These are phyloP conservation scores for Leptomonas pyrrhocoris DNA, from an alignment of 208 protist species.

Conservation along the genomic window DNA sequence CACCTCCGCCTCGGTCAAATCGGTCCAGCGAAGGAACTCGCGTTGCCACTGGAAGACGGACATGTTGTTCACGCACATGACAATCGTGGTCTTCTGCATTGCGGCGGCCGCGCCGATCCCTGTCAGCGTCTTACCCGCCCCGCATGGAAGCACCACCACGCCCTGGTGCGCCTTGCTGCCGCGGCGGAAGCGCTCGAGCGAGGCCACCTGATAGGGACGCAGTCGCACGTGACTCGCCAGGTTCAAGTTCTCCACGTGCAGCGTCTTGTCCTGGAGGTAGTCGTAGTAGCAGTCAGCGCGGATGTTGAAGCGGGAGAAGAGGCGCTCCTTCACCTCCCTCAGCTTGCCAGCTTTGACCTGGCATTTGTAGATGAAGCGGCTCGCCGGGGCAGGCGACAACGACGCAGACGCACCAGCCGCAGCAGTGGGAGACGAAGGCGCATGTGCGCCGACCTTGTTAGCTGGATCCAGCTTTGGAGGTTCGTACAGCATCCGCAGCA, in stretches of 20 bases:
- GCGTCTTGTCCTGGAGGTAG: conserved; percentile 71
- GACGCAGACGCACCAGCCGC: background rate
- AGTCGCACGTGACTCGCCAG: conserved; percentile 72
- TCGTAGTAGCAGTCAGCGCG: conserved; percentile 90
- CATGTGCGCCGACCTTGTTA: background rate
- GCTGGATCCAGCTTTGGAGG: background rate
- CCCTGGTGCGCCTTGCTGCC: conserved; percentile 92
- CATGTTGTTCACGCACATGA: conserved; percentile 96
- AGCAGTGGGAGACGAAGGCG: background rate
- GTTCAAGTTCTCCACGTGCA: conserved; percentile 58
- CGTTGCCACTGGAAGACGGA: conserved; percentile 97
- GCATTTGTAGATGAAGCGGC: conserved; percentile 81
- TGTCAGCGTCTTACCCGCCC: conserved; percentile 99
- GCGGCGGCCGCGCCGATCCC: conserved; percentile 96
- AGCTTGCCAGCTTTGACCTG: conserved; percentile 70
- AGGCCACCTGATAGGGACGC: conserved; percentile 86
- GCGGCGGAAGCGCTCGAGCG: conserved; percentile 82
- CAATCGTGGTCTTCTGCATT: conserved; percentile 94
- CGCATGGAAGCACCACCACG: conserved; percentile 99
- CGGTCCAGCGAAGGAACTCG: conserved; percentile 95
- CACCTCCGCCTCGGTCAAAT: conserved; percentile 65
- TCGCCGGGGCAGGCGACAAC: background rate
- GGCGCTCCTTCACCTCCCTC: conserved; percentile 71
- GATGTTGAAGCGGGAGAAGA: conserved; percentile 75
- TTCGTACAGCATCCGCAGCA: conserved; percentile 49